These are phyloP conservation scores for Punica granatum DNA, from an alignment of 345 rosid species.

Conservation along the genomic window DNA sequence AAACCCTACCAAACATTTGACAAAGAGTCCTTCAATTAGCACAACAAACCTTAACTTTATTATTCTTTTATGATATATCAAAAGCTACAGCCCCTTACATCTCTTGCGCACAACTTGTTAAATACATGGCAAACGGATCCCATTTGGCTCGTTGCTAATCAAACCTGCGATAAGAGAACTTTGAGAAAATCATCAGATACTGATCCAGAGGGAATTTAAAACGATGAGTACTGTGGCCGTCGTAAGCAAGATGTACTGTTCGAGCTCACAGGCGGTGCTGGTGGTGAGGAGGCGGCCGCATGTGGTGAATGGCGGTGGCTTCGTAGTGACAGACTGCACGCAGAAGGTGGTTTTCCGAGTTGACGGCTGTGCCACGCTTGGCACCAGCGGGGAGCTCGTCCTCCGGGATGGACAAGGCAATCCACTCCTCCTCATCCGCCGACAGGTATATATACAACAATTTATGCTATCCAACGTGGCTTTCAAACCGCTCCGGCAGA, in stretches of 20 bases:
- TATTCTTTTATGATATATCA: not conserved
- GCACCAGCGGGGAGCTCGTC: constrained; percentile 47
- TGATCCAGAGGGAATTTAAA: not conserved
- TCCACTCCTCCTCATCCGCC: constrained; percentile 58
- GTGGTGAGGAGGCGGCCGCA: constrained; percentile 72
- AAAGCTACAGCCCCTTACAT: not conserved
- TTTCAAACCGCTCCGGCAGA: too few relatives aligned
- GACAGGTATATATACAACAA: constrained; percentile 39
- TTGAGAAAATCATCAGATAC: too few relatives aligned
- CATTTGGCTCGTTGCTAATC: not conserved
- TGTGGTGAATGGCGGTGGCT: constrained; percentile 74
- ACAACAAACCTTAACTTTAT: not conserved
- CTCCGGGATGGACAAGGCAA: constrained; percentile 47
- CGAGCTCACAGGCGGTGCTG: constrained; percentile 42
- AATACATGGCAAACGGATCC: not conserved
- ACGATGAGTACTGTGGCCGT: constrained; percentile 22
- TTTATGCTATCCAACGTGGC: not conserved
- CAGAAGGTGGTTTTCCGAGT: constrained; percentile 60
- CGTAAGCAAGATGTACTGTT: constrained; percentile 64
- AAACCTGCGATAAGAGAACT: not conserved
- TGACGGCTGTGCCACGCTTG: constrained; percentile 79
- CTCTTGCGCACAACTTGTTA: not conserved
- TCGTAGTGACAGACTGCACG: constrained; percentile 62
- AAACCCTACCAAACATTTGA: constrained; percentile 25
- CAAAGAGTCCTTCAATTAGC: not conserved